A percentile compares a stretch with the other conserved stretches of the same genome.
phyloP scores from a whole-genome alignment of 176 grass and related monocot species.

The Zoysia japonica region DNA sequence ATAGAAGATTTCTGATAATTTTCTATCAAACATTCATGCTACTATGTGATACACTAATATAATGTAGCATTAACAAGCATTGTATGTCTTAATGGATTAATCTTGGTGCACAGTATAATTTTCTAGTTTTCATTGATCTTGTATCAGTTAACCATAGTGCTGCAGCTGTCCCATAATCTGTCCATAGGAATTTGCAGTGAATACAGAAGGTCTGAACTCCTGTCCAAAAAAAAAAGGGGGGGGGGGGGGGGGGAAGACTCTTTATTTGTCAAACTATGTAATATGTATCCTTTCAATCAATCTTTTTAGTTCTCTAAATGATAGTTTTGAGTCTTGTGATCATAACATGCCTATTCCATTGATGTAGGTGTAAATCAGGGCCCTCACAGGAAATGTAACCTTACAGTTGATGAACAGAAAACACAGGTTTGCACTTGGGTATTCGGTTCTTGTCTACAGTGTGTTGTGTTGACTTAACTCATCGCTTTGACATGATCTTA shows the following conservation, averaged over 20 bases:
- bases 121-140: background rate
- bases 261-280: background rate
- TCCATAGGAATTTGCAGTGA: background rate
- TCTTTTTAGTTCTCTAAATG: background rate
- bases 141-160: background rate
- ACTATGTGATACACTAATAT: background rate
- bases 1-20: background rate
- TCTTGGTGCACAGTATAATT: background rate
- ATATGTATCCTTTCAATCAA: background rate
- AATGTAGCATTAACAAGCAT: background rate
- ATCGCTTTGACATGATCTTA: conserved; percentile 6
- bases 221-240: background rate
- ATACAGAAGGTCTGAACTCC: background rate
- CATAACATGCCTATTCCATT: background rate
- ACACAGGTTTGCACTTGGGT: conserved; percentile 57
- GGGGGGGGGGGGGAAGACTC: too few relatives aligned
- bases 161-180: background rate
- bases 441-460: conserved; percentile 22
- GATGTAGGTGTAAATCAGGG: conserved; percentile 63
- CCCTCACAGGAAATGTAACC: conserved; percentile 72
- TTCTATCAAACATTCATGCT: background rate
- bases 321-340: background rate
- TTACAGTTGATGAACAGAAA: conserved; percentile 86
- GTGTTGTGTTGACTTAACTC: conserved; percentile 19
- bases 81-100: background rate